These are phyloP conservation scores for Meyerozyma sp. DNA, from an alignment of 1,139 yeast species.

Conservation along the genomic window DNA sequence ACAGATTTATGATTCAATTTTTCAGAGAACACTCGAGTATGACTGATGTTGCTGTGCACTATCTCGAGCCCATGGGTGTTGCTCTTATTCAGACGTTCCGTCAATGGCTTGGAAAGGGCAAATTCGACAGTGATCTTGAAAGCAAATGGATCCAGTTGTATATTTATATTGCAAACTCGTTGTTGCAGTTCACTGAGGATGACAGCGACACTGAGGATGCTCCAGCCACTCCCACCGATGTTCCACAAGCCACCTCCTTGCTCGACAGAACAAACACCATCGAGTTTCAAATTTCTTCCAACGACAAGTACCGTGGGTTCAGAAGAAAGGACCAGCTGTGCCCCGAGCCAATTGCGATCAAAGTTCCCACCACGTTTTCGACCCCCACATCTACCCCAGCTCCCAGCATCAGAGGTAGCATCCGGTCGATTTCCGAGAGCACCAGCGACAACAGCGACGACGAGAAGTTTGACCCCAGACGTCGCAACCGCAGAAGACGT, in stretches of 20 bases:
- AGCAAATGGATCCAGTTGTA: constrained; percentile 38
- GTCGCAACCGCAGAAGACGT: constrained; percentile 10
- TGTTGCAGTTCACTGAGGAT: constrained; percentile 22
- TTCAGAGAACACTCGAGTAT: constrained; percentile 27
- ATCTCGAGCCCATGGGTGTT: constrained; percentile 42
- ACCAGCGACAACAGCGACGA: constrained; percentile 2
- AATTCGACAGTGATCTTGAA: constrained; percentile 30
- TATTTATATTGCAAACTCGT: constrained; percentile 34
- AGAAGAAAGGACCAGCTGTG: constrained; percentile 31
- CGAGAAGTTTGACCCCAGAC: constrained; percentile 8
- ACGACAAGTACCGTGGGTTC: constrained; percentile 41
- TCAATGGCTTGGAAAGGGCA: constrained; percentile 29
- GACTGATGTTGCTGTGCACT: constrained; percentile 20
- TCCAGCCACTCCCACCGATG: constrained; percentile 6
- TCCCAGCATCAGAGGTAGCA: constrained; percentile 16
- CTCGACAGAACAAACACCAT: constrained; percentile 11
- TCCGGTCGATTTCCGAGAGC: constrained; percentile 10
- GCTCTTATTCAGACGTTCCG: constrained; percentile 36
- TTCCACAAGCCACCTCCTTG: constrained; percentile 5
- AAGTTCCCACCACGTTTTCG: constrained; percentile 16
- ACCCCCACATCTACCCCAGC: constrained; percentile 7
- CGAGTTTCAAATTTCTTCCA: constrained; percentile 21
- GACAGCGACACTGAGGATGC: constrained; percentile 10
- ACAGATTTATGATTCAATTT: constrained; percentile 32
- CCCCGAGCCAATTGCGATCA: constrained; percentile 22